Evolutionary conservation across 1,284 basidiomycete genomes (phyloP).

Genomic region (Hortiboletus rubellus): DNA sequence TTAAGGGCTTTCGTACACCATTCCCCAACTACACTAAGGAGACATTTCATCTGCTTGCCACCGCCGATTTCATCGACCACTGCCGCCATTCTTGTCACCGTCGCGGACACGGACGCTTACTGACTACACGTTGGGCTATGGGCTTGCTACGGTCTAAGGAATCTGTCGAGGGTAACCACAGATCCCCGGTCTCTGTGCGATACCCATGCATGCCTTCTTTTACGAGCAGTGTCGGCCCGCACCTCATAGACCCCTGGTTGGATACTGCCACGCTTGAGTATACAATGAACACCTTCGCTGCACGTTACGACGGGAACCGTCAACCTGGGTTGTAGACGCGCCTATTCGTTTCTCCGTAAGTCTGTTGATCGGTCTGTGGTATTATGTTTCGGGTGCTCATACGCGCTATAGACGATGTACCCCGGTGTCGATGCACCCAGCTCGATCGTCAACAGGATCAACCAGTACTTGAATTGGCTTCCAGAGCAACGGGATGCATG

Average conservation of each 20-base stretch:
- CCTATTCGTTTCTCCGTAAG: background rate
- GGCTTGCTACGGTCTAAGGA: slow-evolving; percentile 59
- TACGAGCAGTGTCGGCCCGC: background rate
- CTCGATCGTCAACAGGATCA: background rate
- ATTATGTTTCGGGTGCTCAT: background rate
- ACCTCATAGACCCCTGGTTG: slow-evolving; percentile 7
- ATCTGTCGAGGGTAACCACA: slow-evolving; percentile 58
- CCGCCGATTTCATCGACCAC: slow-evolving; percentile 36
- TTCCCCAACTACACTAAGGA: slow-evolving; percentile 2
- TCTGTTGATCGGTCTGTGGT: background rate
- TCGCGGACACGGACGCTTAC: slow-evolving; percentile 68
- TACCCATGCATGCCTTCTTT: slow-evolving; percentile 4
- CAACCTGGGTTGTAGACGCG: slow-evolving; percentile 2
- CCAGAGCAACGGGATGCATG: slow-evolving; percentile 1
- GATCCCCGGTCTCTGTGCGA: too few species aligned
- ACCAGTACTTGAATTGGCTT: slow-evolving; percentile 2
- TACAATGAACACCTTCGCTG: background rate
- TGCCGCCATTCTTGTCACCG: slow-evolving; percentile 68
- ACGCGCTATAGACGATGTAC: background rate
- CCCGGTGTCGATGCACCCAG: too few species aligned
- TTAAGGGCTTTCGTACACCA: slow-evolving; percentile 5
- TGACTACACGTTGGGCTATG: slow-evolving; percentile 77
- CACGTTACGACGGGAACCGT: background rate
- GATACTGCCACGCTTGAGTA: background rate
- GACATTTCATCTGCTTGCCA: background rate